A percentile compares a stretch with the other conserved stretches of the same genome.
These are phyloP conservation scores for Colletotrichum higginsianum DNA, from an alignment of 2,329 filamentous ascomycete species.

Conservation along the genomic window DNA sequence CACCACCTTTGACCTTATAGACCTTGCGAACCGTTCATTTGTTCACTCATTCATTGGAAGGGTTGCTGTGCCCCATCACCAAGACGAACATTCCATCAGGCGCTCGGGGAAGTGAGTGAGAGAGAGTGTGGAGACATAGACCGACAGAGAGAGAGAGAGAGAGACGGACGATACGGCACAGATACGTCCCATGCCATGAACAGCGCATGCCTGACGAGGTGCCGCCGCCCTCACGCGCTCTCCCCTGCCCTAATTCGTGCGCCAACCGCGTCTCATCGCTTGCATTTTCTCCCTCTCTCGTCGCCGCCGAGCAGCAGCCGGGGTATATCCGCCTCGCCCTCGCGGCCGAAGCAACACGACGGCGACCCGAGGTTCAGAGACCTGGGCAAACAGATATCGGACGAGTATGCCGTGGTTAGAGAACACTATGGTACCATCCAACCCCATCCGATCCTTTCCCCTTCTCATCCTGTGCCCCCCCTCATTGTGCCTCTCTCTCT, in stretches of 20 bases:
- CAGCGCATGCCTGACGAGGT: slow-evolving; percentile 38
- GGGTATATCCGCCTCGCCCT: slow-evolving; percentile 26
- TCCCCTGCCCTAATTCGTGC: slow-evolving; percentile 16
- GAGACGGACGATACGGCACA: neutral
- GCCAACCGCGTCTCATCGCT: slow-evolving; percentile 40
- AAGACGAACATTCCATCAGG: no score
- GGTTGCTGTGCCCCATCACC: no score
- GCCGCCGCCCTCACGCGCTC: slow-evolving; percentile 28
- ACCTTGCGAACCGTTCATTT: neutral
- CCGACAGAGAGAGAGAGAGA: neutral
- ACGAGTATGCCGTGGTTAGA: slow-evolving; percentile 63
- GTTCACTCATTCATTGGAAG: no score
- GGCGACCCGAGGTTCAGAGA: slow-evolving; percentile 58
- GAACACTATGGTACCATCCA: slow-evolving; percentile 60
- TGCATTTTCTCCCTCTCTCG: slow-evolving; percentile 18
- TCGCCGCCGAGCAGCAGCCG: slow-evolving; percentile 21
- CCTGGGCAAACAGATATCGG: slow-evolving; percentile 59
- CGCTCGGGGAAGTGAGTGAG: neutral
- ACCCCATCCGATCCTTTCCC: slow-evolving; percentile 10
- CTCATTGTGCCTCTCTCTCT: neutral
- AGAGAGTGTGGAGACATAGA: neutral
- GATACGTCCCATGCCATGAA: slow-evolving; percentile 34
- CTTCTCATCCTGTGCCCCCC: slow-evolving; percentile 11
- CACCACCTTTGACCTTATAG: neutral
- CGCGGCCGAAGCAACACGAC: slow-evolving; percentile 23